phyloP scores from a whole-genome alignment of 2,329 filamentous ascomycete species.

The Pyricularia pennisetigena region DNA sequence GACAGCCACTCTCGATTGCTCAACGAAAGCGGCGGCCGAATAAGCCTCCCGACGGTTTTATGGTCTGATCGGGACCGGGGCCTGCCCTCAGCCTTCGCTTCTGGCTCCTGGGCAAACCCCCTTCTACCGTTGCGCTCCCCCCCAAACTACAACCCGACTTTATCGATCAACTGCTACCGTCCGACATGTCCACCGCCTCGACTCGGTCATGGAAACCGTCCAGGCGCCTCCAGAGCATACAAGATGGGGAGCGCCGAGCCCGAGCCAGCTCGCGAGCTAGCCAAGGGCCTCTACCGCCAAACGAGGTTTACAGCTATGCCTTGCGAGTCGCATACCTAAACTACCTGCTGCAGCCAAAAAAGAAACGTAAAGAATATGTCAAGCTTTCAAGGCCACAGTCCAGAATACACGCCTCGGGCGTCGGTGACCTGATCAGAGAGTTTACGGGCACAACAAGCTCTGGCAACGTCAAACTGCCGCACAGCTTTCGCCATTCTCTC shows the following conservation, averaged over 20 bases:
- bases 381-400: conserved; percentile 51
- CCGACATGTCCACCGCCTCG: conserved; percentile 40
- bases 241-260: conserved; percentile 27
- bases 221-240: conserved; percentile 32
- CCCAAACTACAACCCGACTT: background rate
- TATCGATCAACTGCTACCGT: background rate
- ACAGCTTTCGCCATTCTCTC: conserved; percentile 39
- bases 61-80: background rate
- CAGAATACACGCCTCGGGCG: conserved; percentile 57
- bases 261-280: conserved; percentile 36
- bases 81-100: background rate
- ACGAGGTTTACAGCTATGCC: conserved; percentile 87
- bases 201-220: conserved; percentile 34
- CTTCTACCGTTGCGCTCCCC: background rate
- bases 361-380: conserved; percentile 83
- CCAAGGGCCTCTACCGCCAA: conserved; percentile 43
- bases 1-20: background rate
- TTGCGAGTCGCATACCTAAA: conserved; percentile 84
- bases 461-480: conserved; percentile 47
- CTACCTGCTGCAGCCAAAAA: conserved; percentile 84
- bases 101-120: background rate
- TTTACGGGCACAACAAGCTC: conserved; percentile 41
- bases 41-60: background rate
- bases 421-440: conserved; percentile 82
- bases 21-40: background rate